Base-by-base conservation (phyloP, 169 alveolate genomes). In the Plasmodium vivax region DNA sequence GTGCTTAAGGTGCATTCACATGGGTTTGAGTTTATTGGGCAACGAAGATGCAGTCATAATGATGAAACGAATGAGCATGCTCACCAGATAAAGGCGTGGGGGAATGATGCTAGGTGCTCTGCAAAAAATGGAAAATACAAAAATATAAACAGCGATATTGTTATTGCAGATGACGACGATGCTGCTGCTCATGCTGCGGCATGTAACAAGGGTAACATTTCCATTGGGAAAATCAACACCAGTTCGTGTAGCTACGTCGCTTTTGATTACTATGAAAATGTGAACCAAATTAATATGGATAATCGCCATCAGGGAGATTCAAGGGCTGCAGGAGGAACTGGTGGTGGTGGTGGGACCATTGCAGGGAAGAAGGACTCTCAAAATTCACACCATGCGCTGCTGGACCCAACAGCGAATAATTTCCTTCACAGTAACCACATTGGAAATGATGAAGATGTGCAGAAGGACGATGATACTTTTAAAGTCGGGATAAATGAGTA, bases 1-100 rank as follows among this genome's bases (percentile, higher is more conserved):
- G 98, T 99, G 30, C 95, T 97, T 8, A 85, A 96, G 58, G 96
- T 98, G 9, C 98, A 97, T 83, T 77, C 96, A 54, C 97, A 96
- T 73, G 97, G 97, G 2, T 87, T 92, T 14, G 96, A 85, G 36
- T 93, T 90, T 74, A 74, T 85, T 56, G 90, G 79, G 3, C 36
- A 90, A 9, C 72, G 41, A 16, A 90, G 23, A 58, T 90, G 94
- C 36, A 71, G 83, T 19, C 75, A 90, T 16, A 68, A 54, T 56
- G 84, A 90, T 79, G 54, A 51, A 0, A 9, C 92, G 16, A 43
- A 38, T 90, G 58, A 51, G 14, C 85, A 75, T 27, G 9, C 41
- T 9, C 30, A n/a, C 23, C 80, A 14, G 3, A 16, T 30, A 16
- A 45, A 32, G 41, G 38, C 8, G 10, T 71, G 79, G 87, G 41